Evolutionary conservation across 805 yeast genomes (phyloP), one percentile per base, ranked within the genome.

Genomic region (Dipodascus geniculatus): DNA sequence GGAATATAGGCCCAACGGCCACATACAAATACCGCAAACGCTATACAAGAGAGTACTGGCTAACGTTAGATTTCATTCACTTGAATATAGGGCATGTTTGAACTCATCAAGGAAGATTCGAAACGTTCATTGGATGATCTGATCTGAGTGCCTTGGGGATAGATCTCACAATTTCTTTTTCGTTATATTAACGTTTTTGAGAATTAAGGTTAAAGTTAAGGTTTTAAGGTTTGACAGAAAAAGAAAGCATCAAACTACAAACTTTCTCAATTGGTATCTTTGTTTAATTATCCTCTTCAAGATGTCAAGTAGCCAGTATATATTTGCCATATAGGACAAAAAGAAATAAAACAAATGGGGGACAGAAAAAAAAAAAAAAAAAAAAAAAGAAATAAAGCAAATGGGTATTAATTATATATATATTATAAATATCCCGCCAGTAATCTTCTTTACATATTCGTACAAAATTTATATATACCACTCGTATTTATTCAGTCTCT

Each of bases 21-120:
- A 28, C 33, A 6, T 28, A 6, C 33, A 28, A 28, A n/a, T n/a
- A n/a, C n/a, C n/a, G n/a, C n/a, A n/a, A n/a, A n/a, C 33, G 11
- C 33, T 28, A 28, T 28, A 28, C 33, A 28, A 28, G 11, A 28
- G 33, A 28, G 33, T 28, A 28, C 33, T 11, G 6, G 14, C 49
- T 38, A 38, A 38, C 20, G 14, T 38, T 38, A n/a, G n/a, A n/a
- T n/a, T n/a, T n/a, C n/a, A n/a, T n/a, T n/a, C n/a, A n/a, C n/a
- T n/a, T n/a, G n/a, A n/a, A n/a, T 22, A 2, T 24, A 62, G 54
- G 98, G 98, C 0, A 91, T 91, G 98, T 71, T 87, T 54, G 83
- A 83, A 31, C 75, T 91, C 65, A 91, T 91, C 63, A 82, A 83
- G 64, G 79, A 79, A 58, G 99, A 91, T 63, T 82, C 95, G 1